phyloP scores from a whole-genome alignment of 495 filamentous ascomycete species.

The Penicillium desertorum region DNA sequence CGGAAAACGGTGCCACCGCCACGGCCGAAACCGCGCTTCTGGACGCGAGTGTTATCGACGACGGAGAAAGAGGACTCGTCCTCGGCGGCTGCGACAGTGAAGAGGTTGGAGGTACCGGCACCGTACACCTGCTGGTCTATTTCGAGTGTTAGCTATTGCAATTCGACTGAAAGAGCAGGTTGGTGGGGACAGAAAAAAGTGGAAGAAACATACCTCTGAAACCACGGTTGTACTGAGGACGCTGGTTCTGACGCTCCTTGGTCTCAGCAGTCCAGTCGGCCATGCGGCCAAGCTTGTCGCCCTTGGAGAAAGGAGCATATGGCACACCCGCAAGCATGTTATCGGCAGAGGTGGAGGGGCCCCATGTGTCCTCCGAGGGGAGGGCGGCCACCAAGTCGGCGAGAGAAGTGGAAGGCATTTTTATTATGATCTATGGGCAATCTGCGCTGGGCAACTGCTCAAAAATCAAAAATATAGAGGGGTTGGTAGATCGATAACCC shows the following conservation, averaged over 20 bases:
- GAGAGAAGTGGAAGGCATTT: conserved; percentile 58
- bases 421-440: conserved; percentile 21
- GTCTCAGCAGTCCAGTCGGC: conserved; percentile 96
- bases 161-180: background rate
- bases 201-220: conserved; percentile 69
- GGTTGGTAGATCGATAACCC: conserved; percentile 17
- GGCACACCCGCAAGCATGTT: conserved; percentile 91
- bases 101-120: conserved; percentile 80
- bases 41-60: conserved; percentile 87
- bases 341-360: conserved; percentile 74
- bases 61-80: conserved; percentile 98
- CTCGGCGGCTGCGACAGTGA: conserved; percentile 85
- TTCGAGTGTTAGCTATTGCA: conserved; percentile 7
- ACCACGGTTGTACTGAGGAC: conserved; percentile 86
- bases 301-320: conserved; percentile 96
- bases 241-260: conserved; percentile 78
- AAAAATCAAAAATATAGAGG: conserved; percentile 20
- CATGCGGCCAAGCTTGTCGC: conserved; percentile 98
- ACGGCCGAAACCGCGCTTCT: conserved; percentile 83
- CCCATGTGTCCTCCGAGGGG: conserved; percentile 74
- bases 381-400: conserved; percentile 59
- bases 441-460: conserved; percentile 14
- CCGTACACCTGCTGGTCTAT: conserved; percentile 96
- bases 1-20: conserved; percentile 85
- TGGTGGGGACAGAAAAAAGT: conserved; percentile 15